phyloP scores from a whole-genome alignment of 2,329 filamentous ascomycete species.

The Arthrobotrys conoides region DNA sequence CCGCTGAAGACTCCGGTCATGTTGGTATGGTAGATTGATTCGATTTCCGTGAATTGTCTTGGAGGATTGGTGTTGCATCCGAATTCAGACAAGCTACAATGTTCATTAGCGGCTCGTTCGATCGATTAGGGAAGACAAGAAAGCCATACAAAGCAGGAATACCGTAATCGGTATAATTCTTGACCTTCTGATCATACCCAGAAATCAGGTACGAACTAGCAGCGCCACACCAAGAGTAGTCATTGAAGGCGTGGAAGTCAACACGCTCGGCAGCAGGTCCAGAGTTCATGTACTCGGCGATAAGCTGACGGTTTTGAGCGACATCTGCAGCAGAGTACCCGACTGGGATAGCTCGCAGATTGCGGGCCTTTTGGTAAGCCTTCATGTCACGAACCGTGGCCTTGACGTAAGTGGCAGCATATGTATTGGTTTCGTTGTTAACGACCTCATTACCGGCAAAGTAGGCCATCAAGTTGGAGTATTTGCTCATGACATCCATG shows the following conservation, averaged over 20 bases:
- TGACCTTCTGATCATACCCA: constrained; percentile 89
- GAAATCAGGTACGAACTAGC: constrained; percentile 78
- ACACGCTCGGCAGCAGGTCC: constrained; percentile 81
- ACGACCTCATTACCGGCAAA: constrained; percentile 87
- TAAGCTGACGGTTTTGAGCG: constrained; percentile 85
- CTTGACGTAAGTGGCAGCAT: constrained; percentile 81
- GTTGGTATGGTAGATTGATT: constrained; percentile 81
- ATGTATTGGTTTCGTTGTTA: constrained; percentile 77
- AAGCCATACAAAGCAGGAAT: constrained; percentile 79
- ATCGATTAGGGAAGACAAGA: constrained; percentile 64
- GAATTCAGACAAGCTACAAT: constrained; percentile 81
- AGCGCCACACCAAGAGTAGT: constrained; percentile 86
- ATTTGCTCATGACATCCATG: constrained; percentile 84
- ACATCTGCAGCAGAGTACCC: constrained; percentile 86
- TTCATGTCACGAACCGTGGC: constrained; percentile 83
- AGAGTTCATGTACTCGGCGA: constrained; percentile 94
- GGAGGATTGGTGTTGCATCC: constrained; percentile 84
- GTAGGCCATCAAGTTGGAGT: constrained; percentile 88
- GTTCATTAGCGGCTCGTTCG: not conserved
- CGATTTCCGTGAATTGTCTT: constrained; percentile 85
- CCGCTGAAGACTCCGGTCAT: constrained; percentile 96
- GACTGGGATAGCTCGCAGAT: constrained; percentile 78
- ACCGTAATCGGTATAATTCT: constrained; percentile 87
- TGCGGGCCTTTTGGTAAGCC: constrained; percentile 76
- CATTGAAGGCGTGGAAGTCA: constrained; percentile 86